Evolutionary conservation across 164 flowering plant genomes (phyloP).

Genomic region (Taxillus chinensis): DNA sequence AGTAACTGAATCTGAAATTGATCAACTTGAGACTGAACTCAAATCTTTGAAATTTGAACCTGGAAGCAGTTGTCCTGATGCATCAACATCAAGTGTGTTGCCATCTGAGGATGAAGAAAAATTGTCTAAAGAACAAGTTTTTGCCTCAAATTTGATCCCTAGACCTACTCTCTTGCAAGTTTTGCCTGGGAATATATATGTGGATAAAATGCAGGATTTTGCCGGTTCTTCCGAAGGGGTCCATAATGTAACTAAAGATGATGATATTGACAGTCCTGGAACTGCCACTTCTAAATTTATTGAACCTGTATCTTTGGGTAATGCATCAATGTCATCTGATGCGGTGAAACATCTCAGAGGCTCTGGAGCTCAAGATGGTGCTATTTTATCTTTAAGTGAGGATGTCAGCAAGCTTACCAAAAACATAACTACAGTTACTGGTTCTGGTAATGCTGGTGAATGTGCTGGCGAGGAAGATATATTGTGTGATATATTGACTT

Average conservation of each 20-base stretch:
- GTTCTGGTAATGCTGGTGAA: neutral
- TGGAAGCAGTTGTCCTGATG: conserved; percentile 13
- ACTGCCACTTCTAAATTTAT: conserved; percentile 59
- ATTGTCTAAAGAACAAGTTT: conserved; percentile 18
- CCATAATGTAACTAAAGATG: conserved; percentile 24
- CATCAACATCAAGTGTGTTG: conserved; percentile 23
- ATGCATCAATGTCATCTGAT: conserved; percentile 13
- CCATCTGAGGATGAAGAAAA: conserved; percentile 15
- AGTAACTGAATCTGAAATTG: conserved; percentile 77
- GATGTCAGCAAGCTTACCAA: conserved; percentile 10
- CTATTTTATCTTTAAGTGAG: conserved; percentile 1
- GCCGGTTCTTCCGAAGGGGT: conserved; percentile 14
- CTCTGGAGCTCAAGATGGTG: conserved; percentile 11
- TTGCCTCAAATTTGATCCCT: conserved; percentile 14
- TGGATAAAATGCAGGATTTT: conserved; percentile 11
- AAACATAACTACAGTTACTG: conserved; percentile 4
- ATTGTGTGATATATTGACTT: conserved; percentile 28
- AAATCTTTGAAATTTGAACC: conserved; percentile 36
- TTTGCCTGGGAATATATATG: conserved; percentile 15
- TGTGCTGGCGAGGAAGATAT: conserved; percentile 12
- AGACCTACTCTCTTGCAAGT: conserved; percentile 33
- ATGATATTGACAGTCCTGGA: conserved; percentile 62
- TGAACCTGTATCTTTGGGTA: conserved; percentile 18
- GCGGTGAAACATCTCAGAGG: conserved; percentile 8
- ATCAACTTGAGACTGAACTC: conserved; percentile 66